Base-by-base conservation (phyloP, 345 rosid genomes). In the Heritiera littoralis region DNA sequence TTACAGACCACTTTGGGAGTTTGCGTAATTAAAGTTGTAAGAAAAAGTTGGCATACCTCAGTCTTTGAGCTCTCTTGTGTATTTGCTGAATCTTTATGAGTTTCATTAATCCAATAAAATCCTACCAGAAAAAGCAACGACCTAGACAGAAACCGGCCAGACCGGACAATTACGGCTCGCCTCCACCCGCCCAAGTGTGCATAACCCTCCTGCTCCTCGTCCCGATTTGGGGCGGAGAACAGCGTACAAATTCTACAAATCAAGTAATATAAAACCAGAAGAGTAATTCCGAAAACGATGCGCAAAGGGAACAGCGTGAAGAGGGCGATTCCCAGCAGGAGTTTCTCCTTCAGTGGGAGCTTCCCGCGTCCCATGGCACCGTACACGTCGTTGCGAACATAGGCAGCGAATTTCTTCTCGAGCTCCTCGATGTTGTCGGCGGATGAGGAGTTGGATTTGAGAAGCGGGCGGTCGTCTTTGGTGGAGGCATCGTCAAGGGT, bases 181-280 rank as follows among this genome's bases (percentile, higher is more conserved):
- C 95, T 85, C 99, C 99, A 96, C 66, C 99, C 98, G 51, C 87
- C 87, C 97, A 96, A 72, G 80, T 96, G 98, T 49, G 98, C 98
- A 79, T 91, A 96, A 82, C 88, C 95, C 86, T 94, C 98, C 88
- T 94, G 95, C 73, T 82, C 90, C 64, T 82, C 90, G 60, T 86
- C 93, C 76, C 92, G 89, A 79, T 90, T 87, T 28, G 98, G 98
- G 43, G 87, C 83, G 45, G 86, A 92, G 75, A 93, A 91, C 9
- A 90, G 81, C 75, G 98, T 97, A 70, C 95, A 97, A n/a, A 90
- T 55, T 86, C 91, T 88, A 77, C 98, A 94, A 56, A 97, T 83
- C 87, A 86, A 67, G 90, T 94, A 97, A 79, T 97, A 94, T 4
- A 88, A 41, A 70, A 91, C 54, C 91, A 94, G 46, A 6, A 94